Percentiles rank a stretch among this genome's conserved stretches.
Conservation (phyloP, 352 stramenopile species). For the Phytophthora pseudosyringae region DNA sequence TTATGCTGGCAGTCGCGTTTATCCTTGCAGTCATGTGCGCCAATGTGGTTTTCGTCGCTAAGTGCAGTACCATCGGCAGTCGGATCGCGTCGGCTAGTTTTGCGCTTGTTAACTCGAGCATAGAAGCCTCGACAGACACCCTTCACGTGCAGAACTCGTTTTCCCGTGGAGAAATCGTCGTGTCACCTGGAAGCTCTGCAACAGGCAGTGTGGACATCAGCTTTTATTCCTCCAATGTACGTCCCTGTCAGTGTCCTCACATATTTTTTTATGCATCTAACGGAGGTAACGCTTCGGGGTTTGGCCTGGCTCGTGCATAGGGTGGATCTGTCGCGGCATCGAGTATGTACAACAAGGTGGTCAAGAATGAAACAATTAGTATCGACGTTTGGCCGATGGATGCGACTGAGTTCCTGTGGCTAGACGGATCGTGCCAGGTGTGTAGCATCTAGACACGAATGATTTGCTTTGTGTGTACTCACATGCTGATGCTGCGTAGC, state of each 20-base stretch:
- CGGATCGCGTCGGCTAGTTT: slow-evolving; percentile 47
- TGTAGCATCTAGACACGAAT: not conserved
- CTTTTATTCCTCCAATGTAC: slow-evolving; percentile 58
- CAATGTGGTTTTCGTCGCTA: slow-evolving; percentile 73
- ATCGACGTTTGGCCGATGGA: slow-evolving; percentile 40
- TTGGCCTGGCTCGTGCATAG: slow-evolving; percentile 30
- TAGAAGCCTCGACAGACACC: slow-evolving; percentile 6
- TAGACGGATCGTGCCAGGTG: slow-evolving; percentile 78
- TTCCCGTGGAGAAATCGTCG: slow-evolving; percentile 41
- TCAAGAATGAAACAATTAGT: slow-evolving; percentile 33
- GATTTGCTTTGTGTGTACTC: not conserved
- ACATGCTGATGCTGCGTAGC: slow-evolving; percentile 27
- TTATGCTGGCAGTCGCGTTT: slow-evolving; percentile 56
- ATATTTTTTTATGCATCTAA: not conserved
- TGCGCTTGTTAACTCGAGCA: slow-evolving; percentile 42
- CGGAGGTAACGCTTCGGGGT: too few relatives aligned
- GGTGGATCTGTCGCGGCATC: slow-evolving; percentile 10
- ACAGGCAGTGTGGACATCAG: slow-evolving; percentile 43
- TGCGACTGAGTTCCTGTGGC: slow-evolving; percentile 62
- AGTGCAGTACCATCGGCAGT: slow-evolving; percentile 73
- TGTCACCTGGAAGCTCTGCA: slow-evolving; percentile 27
- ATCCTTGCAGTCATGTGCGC: slow-evolving; percentile 62
- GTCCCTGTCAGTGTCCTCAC: not conserved
- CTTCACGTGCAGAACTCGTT: slow-evolving; percentile 55
- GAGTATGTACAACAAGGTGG: slow-evolving; percentile 40